A percentile compares a stretch with the other conserved stretches of the same genome.
phyloP scores from a whole-genome alignment of 2,329 filamentous ascomycete genomes.

The Lizonia empirigonia region DNA sequence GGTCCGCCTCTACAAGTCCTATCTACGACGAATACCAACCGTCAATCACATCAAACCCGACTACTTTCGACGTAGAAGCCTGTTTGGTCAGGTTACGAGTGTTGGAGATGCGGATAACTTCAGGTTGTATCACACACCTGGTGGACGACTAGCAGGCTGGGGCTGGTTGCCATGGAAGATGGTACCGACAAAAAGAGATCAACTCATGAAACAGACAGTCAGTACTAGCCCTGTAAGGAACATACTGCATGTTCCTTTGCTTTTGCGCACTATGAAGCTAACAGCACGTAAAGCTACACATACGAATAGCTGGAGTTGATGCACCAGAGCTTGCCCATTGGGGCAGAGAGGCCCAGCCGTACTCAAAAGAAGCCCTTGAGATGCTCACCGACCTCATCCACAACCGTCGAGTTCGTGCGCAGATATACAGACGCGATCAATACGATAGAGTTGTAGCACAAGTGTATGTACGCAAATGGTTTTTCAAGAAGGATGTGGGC shows the following conservation, averaged over 20 bases:
- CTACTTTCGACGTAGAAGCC: constrained; percentile 74
- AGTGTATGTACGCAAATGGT: constrained; percentile 71
- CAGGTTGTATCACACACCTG: constrained; percentile 90
- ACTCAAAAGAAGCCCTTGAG: constrained; percentile 75
- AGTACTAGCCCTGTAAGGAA: constrained; percentile 2
- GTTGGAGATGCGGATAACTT: constrained; percentile 98
- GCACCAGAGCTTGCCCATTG: constrained; percentile 94
- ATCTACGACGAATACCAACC: constrained; percentile 82
- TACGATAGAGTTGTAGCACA: constrained; percentile 91
- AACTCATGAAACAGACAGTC: constrained; percentile 79
- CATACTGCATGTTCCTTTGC: neutral
- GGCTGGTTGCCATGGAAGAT: constrained; percentile 79
- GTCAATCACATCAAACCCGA: constrained; percentile 74
- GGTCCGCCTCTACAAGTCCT: constrained; percentile 67
- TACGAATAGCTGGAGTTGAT: constrained; percentile 90
- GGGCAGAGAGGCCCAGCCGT: constrained; percentile 84
- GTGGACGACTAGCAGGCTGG: constrained; percentile 87
- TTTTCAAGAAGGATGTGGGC: constrained; percentile 80
- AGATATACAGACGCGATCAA: constrained; percentile 84
- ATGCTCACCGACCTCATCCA: constrained; percentile 79
- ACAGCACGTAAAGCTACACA: constrained; percentile 67
- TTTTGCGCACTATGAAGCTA: constrained; percentile 9
- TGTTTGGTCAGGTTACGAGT: constrained; percentile 87
- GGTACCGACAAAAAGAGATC: constrained; percentile 71
- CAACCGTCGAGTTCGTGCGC: constrained; percentile 76